Evolutionary conservation across 306 rosid genomes (phyloP), one percentile per base, ranked within the genome.

Genomic region (Vigna hirtella): DNA sequence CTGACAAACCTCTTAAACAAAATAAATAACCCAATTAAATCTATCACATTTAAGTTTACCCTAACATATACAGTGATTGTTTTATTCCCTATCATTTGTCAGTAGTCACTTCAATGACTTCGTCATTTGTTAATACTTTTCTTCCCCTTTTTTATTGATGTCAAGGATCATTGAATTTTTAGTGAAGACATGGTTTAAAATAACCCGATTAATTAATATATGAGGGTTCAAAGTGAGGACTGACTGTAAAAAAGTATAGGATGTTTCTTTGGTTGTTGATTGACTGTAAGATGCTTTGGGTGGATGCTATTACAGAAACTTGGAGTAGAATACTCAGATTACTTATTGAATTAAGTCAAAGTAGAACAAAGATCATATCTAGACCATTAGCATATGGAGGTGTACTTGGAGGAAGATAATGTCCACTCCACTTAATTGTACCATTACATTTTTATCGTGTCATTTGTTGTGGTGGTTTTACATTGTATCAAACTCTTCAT

Each of bases 231-330:
- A 65, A 34, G 70, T 4, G 30, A 64, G 49, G 26, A 2, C 22
- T 34, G 7, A 15, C 13, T 15, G 4, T 8, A 15, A 34, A 36
- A 14, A 36, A 2, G 1, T 24, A 18, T 40, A 65, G 18, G 3
- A 49, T 75, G 15, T 30, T 47, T 6, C 0, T 2, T 62, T 12
- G 18, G 49, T 51, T 30, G 42, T n/a, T 48, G 51, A 34, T 48
- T 63, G 72, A 63, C 14, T 53, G 15, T 34, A 34, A 76, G 40
- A 64, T 76, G 72, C 64, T 76, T 32, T 76, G 40, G 40, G 51
- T 63, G 72, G 64, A 7, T 18, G 63, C 40, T 50, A 59, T 48
- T 62, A 61, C 10, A 59, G 5, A 13, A 16, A 40, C 40, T 5
- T 48, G 6, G 18, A 55, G 63, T 7, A 12, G 20, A 75, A 76